Base-by-base conservation (phyloP, 306 rosid genomes). In the Pterocarpus macrocarpus region DNA sequence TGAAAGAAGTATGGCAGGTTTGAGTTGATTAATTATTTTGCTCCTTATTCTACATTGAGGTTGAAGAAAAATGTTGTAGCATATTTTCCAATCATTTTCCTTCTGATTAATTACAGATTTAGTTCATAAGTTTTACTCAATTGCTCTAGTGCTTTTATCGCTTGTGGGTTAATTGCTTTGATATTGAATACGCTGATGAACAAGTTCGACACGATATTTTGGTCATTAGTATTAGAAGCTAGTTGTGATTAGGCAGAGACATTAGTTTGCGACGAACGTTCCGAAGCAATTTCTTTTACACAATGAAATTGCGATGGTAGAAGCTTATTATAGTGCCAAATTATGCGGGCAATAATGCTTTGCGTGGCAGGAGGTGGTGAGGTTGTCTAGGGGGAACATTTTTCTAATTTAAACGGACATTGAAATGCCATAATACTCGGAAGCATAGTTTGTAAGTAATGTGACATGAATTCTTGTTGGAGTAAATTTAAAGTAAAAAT, bases 1-100 rank as follows among this genome's bases (percentile, higher is more conserved):
- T 61, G 81, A 63, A 70, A 64, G 68, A 35, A 66, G 32, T 57
- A 45, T 30, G 36, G 77, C 35, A 15, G 75, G 69, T 53, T 57
- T 22, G 55, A 33, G 55, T 67, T 71, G 80, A 57, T 53, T n/a
- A 80, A 33, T 64, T 55, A 28, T 53, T 35, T 39, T 73, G 62
- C 72, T 78, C 61, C 80, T 49, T 57, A 65, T 77, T 64, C 32
- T 61, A 36, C 55, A 66, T 34, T 2, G 3, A 35, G 28, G 35
- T 43, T 39, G 17, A 22, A 5, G 13, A 43, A 53, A 75, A 9
- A 64, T 41, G 35, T 57, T 32, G 56, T n/a, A n/a, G 16, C 63
- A 15, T 34, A 38, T 45, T 44, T 5, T 55, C 10, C 32, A 47
- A 45, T 61, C 16, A 4, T 70, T 70, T 34, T 47, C 43, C 30